phyloP scores from a whole-genome alignment of 306 rosid species.

The Lathyrus oleraceus region DNA sequence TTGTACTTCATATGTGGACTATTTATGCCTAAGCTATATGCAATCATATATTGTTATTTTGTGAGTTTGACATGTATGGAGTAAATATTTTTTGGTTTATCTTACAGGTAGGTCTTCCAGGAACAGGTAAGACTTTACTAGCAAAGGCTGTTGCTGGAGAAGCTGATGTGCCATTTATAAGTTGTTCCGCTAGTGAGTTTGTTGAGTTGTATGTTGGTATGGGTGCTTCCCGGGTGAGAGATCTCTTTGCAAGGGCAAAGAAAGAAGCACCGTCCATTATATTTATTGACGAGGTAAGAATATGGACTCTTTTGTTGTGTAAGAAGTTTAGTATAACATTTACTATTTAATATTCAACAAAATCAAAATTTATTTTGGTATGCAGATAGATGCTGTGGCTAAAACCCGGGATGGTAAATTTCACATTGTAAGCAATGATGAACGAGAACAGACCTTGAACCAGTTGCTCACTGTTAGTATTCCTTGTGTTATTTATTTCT shows the following conservation, averaged over 20 bases:
- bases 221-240: constrained; percentile 99
- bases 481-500: constrained; percentile 35
- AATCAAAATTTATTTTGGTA: constrained; percentile 27
- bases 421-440: constrained; percentile 93
- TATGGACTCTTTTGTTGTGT: constrained; percentile 14
- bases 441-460: constrained; percentile 96
- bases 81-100: constrained; percentile 39
- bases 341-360: background rate
- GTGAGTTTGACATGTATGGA: constrained; percentile 12
- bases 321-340: constrained; percentile 26
- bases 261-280: constrained; percentile 95
- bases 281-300: constrained; percentile 89
- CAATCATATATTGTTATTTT: constrained; percentile 13
- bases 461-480: constrained; percentile 92
- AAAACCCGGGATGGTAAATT: constrained; percentile 98
- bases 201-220: constrained; percentile 98
- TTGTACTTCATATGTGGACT: constrained; percentile 6
- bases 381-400: constrained; percentile 99
- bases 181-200: constrained; percentile 99
- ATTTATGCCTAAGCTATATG: constrained; percentile 21
- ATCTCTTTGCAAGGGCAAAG: constrained; percentile 98
- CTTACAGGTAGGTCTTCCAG: constrained; percentile 98
- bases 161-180: constrained; percentile 96
- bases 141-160: constrained; percentile 99
- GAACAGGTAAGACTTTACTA: constrained; percentile 98